Conservation (phyloP, 306 rosid species). For the Casuarina cunninghamiana region DNA sequence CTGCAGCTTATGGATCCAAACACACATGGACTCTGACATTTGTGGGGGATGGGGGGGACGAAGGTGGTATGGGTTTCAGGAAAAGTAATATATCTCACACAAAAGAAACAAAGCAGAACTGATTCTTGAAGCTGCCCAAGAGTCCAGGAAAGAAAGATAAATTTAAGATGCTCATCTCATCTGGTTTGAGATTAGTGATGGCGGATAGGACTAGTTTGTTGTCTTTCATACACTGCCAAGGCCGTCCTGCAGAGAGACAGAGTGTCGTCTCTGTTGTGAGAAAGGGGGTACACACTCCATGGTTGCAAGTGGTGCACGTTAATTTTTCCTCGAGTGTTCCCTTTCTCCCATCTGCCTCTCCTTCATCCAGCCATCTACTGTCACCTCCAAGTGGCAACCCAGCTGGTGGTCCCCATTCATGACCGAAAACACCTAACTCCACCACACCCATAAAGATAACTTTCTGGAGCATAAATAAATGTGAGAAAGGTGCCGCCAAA, state of each 20-base stretch:
- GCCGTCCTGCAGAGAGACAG: constrained; percentile 51
- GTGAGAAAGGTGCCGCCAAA: not conserved
- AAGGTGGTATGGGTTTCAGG: constrained; percentile 45
- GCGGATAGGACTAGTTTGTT: constrained; percentile 32
- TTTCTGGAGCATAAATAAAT: constrained; percentile 7
- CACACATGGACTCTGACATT: constrained; percentile 71
- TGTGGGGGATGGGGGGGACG: constrained; percentile 5
- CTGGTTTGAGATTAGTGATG: constrained; percentile 23
- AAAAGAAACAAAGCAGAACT: constrained; percentile 25
- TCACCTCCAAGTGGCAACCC: constrained; percentile 60
- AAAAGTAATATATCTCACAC: constrained; percentile 25
- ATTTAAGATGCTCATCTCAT: constrained; percentile 18
- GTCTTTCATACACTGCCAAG: constrained; percentile 39
- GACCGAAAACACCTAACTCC: constrained; percentile 41
- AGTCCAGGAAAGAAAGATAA: not conserved
- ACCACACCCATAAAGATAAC: constrained; percentile 27
- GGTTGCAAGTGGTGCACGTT: constrained; percentile 66
- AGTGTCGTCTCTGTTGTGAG: constrained; percentile 39
- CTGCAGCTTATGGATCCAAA: constrained; percentile 44
- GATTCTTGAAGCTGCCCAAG: constrained; percentile 30
- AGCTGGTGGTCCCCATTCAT: constrained; percentile 78
- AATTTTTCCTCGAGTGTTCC: constrained; percentile 60
- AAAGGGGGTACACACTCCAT: constrained; percentile 56
- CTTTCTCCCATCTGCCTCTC: constrained; percentile 82
- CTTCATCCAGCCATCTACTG: constrained; percentile 61